phyloP scores from a whole-genome alignment of 257 asterid species.

The Handroanthus guayacan region DNA sequence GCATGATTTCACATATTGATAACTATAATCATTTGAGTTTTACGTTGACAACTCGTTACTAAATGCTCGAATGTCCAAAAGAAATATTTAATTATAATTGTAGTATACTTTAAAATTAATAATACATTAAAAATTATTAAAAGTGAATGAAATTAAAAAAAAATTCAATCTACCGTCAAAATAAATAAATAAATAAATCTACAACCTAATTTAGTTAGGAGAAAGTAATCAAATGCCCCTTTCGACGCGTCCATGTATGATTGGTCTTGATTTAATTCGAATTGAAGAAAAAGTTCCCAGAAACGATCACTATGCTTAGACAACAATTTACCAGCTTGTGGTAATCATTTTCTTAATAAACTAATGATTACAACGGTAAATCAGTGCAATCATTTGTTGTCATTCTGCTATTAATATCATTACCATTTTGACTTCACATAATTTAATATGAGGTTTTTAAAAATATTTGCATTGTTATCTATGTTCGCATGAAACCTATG shows the following conservation, averaged over 20 bases:
- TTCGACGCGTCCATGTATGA: conserved; percentile 20
- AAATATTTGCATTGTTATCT: too few relatives aligned
- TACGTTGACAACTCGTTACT: too few relatives aligned
- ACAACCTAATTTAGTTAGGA: background rate
- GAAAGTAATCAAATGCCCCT: conserved; percentile 17
- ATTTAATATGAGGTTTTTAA: background rate
- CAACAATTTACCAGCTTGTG: conserved; percentile 46
- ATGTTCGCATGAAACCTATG: too few relatives aligned
- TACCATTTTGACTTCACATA: background rate
- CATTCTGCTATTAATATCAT: background rate
- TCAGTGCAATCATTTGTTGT: background rate
- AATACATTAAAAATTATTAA: too few relatives aligned
- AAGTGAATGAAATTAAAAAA: too few relatives aligned
- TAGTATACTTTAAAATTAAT: too few relatives aligned
- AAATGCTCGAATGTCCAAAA: too few relatives aligned
- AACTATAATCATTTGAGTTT: too few relatives aligned
- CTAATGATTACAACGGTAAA: conserved; percentile 20
- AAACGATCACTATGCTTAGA: conserved; percentile 39
- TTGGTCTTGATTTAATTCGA: conserved; percentile 34
- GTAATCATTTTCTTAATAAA: conserved; percentile 34
- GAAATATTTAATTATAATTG: too few relatives aligned
- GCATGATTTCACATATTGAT: too few relatives aligned
- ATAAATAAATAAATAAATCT: background rate
- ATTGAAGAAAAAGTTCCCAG: background rate
- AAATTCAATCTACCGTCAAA: too few relatives aligned